Evolutionary conservation across 257 asterid genomes (phyloP).

Genomic region (Primulina huaijiensis): DNA sequence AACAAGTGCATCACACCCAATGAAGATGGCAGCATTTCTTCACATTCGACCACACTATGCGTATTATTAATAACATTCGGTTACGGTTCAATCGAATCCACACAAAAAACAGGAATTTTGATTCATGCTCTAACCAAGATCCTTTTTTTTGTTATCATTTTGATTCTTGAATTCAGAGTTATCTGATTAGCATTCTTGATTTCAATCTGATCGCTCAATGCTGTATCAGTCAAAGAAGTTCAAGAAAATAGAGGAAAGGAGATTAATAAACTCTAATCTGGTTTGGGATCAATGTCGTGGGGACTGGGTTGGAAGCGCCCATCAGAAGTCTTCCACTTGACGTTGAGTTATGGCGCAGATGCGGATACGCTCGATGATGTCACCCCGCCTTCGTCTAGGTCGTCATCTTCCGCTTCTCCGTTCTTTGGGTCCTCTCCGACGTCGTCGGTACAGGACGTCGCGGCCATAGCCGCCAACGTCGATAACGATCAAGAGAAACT

Average conservation of each 20-base stretch:
- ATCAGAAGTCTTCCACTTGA: constrained; percentile 82
- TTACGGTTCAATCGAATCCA: neutral
- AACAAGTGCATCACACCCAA: constrained; percentile 24
- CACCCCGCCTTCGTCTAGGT: constrained; percentile 56
- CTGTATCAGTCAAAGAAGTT: constrained; percentile 12
- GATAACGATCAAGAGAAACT: constrained; percentile 35
- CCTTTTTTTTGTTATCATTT: constrained; percentile 2
- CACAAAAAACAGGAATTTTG: constrained; percentile 7
- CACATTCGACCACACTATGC: constrained; percentile 11
- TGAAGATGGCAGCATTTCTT: constrained; percentile 21
- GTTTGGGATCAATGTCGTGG: constrained; percentile 82
- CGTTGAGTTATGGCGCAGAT: constrained; percentile 77
- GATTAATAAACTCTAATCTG: constrained; percentile 28
- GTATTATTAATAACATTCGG: neutral
- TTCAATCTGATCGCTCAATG: constrained; percentile 26
- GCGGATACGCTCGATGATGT: constrained; percentile 63
- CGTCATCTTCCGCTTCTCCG: constrained; percentile 51
- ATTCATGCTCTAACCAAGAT: neutral
- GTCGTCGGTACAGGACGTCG: constrained; percentile 31
- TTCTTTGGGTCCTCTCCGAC: constrained; percentile 46
- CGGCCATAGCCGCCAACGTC: constrained; percentile 12
- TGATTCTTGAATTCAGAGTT: constrained; percentile 27
- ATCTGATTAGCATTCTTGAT: constrained; percentile 25
- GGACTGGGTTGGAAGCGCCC: constrained; percentile 96
- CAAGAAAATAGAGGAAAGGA: constrained; percentile 1